Conservation (phyloP, 139 green algal genomes). For the Micromonas commoda region DNA sequence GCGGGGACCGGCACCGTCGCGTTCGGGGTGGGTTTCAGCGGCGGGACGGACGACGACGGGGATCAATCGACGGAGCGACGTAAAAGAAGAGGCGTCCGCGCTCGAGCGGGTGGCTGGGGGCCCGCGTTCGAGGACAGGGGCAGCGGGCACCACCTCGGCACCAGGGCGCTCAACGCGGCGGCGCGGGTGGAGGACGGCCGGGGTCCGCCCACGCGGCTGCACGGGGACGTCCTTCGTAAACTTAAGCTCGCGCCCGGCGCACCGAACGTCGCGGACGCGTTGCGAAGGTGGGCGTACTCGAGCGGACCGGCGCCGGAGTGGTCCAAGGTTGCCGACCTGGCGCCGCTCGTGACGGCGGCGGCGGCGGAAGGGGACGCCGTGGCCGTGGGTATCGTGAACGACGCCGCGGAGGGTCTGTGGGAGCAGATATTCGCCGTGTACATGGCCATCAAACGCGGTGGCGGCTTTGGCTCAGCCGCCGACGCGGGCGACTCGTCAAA, state of each 20-base stretch:
- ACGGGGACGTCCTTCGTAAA: neutral
- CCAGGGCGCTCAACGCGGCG: neutral
- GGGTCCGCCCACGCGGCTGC: constrained; percentile 9
- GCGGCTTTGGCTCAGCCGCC: too few relatives aligned
- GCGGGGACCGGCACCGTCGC: constrained; percentile 32
- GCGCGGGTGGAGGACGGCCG: constrained; percentile 25
- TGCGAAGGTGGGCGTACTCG: constrained; percentile 17
- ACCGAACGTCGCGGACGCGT: neutral
- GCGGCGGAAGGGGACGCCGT: neutral
- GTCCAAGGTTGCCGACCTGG: constrained; percentile 12
- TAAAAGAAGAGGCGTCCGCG: neutral
- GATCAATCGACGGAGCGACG: too few relatives aligned
- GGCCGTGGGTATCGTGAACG: constrained; percentile 2
- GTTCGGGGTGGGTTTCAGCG: too few relatives aligned
- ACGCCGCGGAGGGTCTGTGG: constrained; percentile 19
- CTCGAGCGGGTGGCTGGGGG: constrained; percentile 22
- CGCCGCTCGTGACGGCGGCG: neutral
- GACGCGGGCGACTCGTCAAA: too few relatives aligned
- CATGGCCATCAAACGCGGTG: neutral
- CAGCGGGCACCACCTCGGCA: neutral
- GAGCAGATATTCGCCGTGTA: neutral
- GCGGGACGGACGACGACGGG: too few relatives aligned
- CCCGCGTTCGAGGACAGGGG: constrained; percentile 27
- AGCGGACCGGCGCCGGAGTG: neutral
- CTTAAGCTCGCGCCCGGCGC: neutral